A percentile compares a stretch with the other conserved stretches of the same genome.
These are phyloP conservation scores for Ophiostoma ulmi DNA, from an alignment of 2,329 filamentous ascomycete genomes.

Conservation along the genomic window DNA sequence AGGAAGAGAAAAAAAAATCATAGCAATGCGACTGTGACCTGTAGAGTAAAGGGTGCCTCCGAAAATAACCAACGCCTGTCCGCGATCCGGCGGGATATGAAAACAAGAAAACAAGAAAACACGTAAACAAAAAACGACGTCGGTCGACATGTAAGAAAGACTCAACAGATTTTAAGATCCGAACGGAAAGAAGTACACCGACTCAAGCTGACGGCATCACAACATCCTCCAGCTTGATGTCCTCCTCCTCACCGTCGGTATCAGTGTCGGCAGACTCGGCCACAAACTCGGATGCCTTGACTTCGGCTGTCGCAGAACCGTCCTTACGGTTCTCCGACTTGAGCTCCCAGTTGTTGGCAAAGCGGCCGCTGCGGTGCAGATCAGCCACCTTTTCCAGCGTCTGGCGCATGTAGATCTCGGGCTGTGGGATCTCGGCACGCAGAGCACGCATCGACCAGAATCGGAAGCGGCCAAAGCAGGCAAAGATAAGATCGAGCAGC, in stretches of 20 bases:
- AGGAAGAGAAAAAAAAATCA: neutral
- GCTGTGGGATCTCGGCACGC: slow-evolving; percentile 71
- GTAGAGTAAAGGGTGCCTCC: neutral
- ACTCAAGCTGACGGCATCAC: slow-evolving; percentile 30
- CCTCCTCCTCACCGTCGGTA: slow-evolving; percentile 49
- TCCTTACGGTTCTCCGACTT: slow-evolving; percentile 60
- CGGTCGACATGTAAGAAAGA: no score
- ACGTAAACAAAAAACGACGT: neutral
- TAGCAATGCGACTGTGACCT: neutral
- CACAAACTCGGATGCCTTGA: slow-evolving; percentile 41
- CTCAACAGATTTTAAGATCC: neutral
- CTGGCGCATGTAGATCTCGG: slow-evolving; percentile 87
- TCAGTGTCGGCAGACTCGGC: slow-evolving; percentile 50
- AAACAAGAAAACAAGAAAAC: neutral
- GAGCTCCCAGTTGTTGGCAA: slow-evolving; percentile 80
- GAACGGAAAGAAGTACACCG: neutral
- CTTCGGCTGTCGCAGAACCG: slow-evolving; percentile 49
- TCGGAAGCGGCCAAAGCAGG: slow-evolving; percentile 75
- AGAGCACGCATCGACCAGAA: slow-evolving; percentile 94
- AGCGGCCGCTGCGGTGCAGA: slow-evolving; percentile 72
- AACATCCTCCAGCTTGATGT: slow-evolving; percentile 68
- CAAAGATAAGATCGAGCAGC: slow-evolving; percentile 78
- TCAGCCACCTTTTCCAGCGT: slow-evolving; percentile 77
- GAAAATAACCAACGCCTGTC: neutral
- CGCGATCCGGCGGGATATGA: neutral